phyloP scores from a whole-genome alignment of 2,329 filamentous ascomycete species.

The Xylariaceae sp. region DNA sequence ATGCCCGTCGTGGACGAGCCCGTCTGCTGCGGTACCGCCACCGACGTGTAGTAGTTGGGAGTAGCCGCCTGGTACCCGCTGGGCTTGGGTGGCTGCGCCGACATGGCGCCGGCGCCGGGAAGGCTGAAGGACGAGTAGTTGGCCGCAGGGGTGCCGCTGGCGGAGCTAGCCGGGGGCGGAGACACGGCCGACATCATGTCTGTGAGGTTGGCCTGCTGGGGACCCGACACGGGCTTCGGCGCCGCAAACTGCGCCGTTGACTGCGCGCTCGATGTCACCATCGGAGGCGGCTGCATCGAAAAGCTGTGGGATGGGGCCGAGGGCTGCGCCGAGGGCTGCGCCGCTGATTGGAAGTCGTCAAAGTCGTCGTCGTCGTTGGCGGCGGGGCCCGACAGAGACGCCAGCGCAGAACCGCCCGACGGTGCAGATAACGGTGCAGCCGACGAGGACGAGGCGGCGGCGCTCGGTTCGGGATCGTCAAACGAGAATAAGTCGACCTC shows the following conservation, averaged over 20 bases:
- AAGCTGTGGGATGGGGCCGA: constrained; percentile 36
- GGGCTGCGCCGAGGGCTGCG: constrained; percentile 44
- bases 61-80: constrained; percentile 65
- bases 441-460: constrained; percentile 31
- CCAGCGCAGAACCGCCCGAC: constrained; percentile 39
- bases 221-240: constrained; percentile 77
- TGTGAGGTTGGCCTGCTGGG: constrained; percentile 71
- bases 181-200: constrained; percentile 80
- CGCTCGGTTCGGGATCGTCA: constrained; percentile 58
- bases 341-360: constrained; percentile 92
- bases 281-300: constrained; percentile 37
- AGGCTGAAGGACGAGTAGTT: constrained; percentile 59
- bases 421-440: constrained; percentile 33
- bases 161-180: constrained; percentile 61
- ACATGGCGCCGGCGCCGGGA: constrained; percentile 33
- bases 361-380: constrained; percentile 79
- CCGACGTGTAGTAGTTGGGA: constrained; percentile 93
- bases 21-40: constrained; percentile 37
- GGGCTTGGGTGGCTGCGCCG: constrained; percentile 40
- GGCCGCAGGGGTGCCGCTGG: constrained; percentile 45
- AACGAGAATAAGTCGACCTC: constrained; percentile 91
- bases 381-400: constrained; percentile 34
- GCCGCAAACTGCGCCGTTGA: constrained; percentile 64
- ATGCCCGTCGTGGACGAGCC: constrained; percentile 19
- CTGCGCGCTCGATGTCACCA: constrained; percentile 45